A percentile compares a stretch with the other conserved stretches of the same genome.
These are phyloP conservation scores for Platanthera guangdongensis DNA, from an alignment of 106 monocot genomes.

Conservation along the genomic window DNA sequence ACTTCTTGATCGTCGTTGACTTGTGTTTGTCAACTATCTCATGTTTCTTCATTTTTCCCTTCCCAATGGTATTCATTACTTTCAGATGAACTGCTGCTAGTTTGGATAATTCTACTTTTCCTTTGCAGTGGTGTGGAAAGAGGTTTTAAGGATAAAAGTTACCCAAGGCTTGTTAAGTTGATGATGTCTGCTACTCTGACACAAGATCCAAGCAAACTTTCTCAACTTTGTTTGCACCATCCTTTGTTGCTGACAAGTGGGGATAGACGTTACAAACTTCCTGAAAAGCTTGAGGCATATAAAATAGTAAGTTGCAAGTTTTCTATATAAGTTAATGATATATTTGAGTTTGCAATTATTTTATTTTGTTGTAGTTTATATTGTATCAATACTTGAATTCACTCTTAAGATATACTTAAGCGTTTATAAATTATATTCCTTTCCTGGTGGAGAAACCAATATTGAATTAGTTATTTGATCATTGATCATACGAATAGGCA, in stretches of 20 bases:
- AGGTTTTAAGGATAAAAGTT: slow-evolving; percentile 59
- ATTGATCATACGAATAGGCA: background rate
- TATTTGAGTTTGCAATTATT: background rate
- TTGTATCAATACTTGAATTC: background rate
- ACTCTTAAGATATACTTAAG: background rate
- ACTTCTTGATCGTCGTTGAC: background rate
- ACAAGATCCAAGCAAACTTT: slow-evolving; percentile 95
- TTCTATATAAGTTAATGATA: background rate
- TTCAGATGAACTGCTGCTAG: background rate
- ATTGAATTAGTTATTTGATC: background rate
- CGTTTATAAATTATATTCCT: background rate
- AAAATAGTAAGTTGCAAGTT: slow-evolving; percentile 41
- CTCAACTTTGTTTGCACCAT: slow-evolving; percentile 81
- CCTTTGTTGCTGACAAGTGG: slow-evolving; percentile 78
- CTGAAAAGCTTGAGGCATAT: slow-evolving; percentile 58
- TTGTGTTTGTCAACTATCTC: background rate
- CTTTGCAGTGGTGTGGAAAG: slow-evolving; percentile 50
- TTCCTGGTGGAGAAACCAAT: background rate
- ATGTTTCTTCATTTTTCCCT: background rate
- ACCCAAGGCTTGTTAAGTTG: slow-evolving; percentile 70
- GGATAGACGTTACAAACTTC: slow-evolving; percentile 58
- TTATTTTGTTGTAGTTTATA: background rate
- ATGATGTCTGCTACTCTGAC: slow-evolving; percentile 83
- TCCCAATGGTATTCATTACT: background rate
- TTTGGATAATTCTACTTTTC: background rate